Conservation (phyloP, 2,329 filamentous ascomycete genomes). For the Epichloe uncinata region DNA sequence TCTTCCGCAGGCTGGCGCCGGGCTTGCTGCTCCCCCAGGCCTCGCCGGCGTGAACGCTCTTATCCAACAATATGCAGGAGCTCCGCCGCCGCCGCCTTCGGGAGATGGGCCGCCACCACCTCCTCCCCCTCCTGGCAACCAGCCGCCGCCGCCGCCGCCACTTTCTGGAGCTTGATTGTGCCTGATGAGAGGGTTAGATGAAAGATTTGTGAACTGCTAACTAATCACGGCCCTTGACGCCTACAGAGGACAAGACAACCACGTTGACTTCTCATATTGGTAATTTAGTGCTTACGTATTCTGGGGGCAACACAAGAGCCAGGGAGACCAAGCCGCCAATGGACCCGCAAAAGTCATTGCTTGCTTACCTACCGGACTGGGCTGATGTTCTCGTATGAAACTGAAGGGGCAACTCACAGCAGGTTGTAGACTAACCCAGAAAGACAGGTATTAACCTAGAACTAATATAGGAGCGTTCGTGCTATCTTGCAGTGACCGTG, state of each 20-base stretch:
- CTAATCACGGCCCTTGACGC: not conserved
- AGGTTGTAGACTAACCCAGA: not conserved
- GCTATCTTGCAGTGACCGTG: not conserved
- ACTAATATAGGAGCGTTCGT: not conserved
- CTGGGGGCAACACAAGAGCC: not conserved
- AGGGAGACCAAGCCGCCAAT: not conserved
- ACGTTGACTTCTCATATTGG: not conserved
- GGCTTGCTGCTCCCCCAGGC: slow-evolving; percentile 42
- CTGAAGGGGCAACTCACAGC: not conserved
- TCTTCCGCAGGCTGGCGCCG: slow-evolving; percentile 28
- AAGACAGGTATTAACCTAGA: slow-evolving; percentile 1
- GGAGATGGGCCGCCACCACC: slow-evolving; percentile 34
- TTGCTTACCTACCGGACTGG: not conserved
- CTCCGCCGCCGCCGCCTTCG: slow-evolving; percentile 50
- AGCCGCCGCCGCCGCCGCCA: slow-evolving; percentile 52
- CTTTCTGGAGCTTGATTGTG: slow-evolving; percentile 33
- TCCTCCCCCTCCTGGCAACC: slow-evolving; percentile 49
- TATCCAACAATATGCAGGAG: slow-evolving; percentile 51
- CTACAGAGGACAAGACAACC: too few relatives aligned
- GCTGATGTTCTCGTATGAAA: not conserved
- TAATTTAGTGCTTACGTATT: not conserved
- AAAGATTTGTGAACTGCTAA: not conserved
- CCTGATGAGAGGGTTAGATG: not conserved
- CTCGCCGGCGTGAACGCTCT: slow-evolving; percentile 49
- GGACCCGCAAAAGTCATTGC: not conserved